A percentile compares a stretch with the other conserved stretches of the same genome.
Evolutionary conservation across 306 rosid genomes (phyloP).

Genomic region (Rosa chinensis): DNA sequence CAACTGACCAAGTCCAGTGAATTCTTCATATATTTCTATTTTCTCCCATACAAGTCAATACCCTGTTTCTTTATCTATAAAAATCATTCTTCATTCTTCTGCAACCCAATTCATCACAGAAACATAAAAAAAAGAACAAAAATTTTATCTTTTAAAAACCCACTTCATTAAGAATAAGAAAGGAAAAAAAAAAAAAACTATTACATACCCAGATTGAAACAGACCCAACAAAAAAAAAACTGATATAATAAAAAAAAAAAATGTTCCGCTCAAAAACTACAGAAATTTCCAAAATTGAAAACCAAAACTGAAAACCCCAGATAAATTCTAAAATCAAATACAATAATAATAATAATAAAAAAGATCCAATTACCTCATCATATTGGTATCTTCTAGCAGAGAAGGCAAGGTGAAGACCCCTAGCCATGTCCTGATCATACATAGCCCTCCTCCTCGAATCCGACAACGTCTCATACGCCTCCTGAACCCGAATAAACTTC

Average conservation of each 20-base stretch:
- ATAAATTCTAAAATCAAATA: not conserved
- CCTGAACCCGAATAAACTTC: conserved; percentile 74
- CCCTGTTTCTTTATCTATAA: not conserved
- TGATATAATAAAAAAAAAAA: no score
- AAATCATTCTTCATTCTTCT: not conserved
- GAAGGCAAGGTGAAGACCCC: conserved; percentile 72
- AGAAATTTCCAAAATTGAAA: not conserved
- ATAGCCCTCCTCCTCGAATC: conserved; percentile 65
- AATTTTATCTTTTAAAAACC: not conserved
- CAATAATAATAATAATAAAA: not conserved
- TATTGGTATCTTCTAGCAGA: conserved; percentile 47
- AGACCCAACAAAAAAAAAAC: not conserved
- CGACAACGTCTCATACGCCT: conserved; percentile 85
- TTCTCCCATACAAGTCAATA: not conserved
- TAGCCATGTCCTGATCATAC: conserved; percentile 74
- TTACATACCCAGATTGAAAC: not conserved
- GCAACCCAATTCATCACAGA: not conserved
- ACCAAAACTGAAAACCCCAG: not conserved
- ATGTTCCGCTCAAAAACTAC: not conserved
- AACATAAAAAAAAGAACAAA: not conserved
- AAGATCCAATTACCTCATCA: conserved; percentile 41
- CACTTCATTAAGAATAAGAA: not conserved
- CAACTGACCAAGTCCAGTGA: conserved; percentile 1
- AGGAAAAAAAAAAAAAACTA: no score
- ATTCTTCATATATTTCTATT: not conserved